Conservation (phyloP, 75 land plant species). For the Larix kaempferi region DNA sequence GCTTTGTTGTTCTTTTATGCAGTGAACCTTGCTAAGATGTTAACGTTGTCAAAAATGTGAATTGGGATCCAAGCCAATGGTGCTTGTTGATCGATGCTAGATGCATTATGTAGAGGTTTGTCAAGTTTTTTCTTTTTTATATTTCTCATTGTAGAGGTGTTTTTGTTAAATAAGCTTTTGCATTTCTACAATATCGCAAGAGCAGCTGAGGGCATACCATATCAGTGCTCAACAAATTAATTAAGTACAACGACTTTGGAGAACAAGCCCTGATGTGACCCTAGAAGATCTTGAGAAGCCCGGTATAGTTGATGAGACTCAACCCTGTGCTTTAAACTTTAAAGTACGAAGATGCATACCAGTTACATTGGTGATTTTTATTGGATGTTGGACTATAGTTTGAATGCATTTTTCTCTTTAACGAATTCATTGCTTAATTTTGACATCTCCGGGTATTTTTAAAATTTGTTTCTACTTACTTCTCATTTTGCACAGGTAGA, state of each 20-base stretch:
- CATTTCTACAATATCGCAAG: conserved; percentile 29
- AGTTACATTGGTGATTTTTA: conserved; percentile 32
- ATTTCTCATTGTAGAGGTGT: too few relatives aligned
- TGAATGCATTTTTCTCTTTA: background rate
- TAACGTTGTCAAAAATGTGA: too few relatives aligned
- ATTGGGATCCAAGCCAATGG: too few relatives aligned
- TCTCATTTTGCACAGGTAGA: too few relatives aligned
- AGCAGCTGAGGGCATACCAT: conserved; percentile 94
- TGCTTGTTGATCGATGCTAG: too few relatives aligned
- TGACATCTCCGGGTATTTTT: too few relatives aligned
- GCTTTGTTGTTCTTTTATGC: too few relatives aligned
- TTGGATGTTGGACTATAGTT: background rate
- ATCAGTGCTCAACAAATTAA: conserved; percentile 98
- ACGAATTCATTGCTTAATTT: background rate
- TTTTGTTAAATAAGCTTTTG: background rate
- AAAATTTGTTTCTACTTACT: too few relatives aligned
- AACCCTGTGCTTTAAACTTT: conserved; percentile 79
- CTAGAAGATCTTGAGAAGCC: conserved; percentile 98
- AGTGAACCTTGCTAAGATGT: too few relatives aligned
- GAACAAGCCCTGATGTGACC: conserved; percentile 94
- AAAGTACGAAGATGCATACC: conserved; percentile 98
- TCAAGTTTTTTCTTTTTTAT: too few relatives aligned
- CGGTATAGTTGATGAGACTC: conserved; percentile 98
- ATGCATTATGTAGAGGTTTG: too few relatives aligned
- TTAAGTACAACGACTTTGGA: conserved; percentile 96